These are phyloP conservation scores for Brassica hybrid DNA, from an alignment of 441 rosid genomes.

Conservation along the genomic window DNA sequence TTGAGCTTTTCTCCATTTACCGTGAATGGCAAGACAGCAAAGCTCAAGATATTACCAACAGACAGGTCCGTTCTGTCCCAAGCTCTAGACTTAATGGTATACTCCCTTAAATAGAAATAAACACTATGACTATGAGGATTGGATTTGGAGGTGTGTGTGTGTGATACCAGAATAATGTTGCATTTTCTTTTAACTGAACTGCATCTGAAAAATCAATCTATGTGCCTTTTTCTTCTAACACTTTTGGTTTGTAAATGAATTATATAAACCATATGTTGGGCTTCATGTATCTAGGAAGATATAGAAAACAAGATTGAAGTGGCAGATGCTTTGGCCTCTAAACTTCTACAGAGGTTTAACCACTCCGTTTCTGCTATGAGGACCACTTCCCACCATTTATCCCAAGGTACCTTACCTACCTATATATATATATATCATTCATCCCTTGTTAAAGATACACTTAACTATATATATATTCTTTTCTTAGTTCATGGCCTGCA, in stretches of 20 bases:
- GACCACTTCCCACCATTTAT: slow-evolving; percentile 78
- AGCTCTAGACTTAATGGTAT: too few relatives aligned
- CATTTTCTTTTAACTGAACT: background rate
- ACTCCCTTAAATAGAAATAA: background rate
- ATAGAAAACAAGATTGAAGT: slow-evolving; percentile 94
- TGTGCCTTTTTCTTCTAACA: background rate
- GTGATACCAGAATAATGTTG: too few relatives aligned
- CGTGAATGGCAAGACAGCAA: slow-evolving; percentile 84
- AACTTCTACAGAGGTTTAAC: slow-evolving; percentile 83
- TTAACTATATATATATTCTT: slow-evolving; percentile 21
- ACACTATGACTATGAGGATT: slow-evolving; percentile 6
- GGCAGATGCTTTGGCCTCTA: slow-evolving; percentile 85
- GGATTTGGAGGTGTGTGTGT: background rate
- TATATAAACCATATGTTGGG: slow-evolving; percentile 16
- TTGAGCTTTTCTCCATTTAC: slow-evolving; percentile 86
- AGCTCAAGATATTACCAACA: slow-evolving; percentile 66
- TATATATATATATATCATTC: background rate
- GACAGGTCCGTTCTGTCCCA: slow-evolving; percentile 55
- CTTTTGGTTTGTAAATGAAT: background rate
- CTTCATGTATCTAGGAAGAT: slow-evolving; percentile 68
- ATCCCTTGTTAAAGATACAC: background rate
- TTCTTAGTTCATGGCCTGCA: slow-evolving; percentile 75
- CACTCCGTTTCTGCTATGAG: slow-evolving; percentile 79
- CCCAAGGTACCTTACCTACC: slow-evolving; percentile 58
- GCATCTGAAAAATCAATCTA: background rate